Percentiles rank a stretch among this genome's conserved stretches.
Evolutionary conservation across 169 alveolate species (phyloP).

Genomic region (Miamiensis avidus): DNA sequence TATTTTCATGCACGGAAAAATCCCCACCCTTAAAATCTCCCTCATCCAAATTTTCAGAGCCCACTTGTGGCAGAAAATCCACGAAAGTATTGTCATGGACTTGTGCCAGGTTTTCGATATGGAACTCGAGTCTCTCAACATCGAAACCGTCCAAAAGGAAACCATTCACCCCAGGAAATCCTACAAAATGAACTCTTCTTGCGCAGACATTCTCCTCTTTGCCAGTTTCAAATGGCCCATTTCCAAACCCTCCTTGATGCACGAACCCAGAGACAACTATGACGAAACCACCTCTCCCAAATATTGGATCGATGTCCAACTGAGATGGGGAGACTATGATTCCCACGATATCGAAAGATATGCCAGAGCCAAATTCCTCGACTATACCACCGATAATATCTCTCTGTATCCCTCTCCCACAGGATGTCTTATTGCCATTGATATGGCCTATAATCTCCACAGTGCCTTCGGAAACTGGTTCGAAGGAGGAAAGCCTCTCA

Average conservation of each 20-base stretch:
- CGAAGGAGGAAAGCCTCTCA: slow-evolving; percentile 95
- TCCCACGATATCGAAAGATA: slow-evolving; percentile 99
- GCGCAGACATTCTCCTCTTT: slow-evolving; percentile 98
- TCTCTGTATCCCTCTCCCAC: slow-evolving; percentile 99
- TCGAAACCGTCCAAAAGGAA: slow-evolving; percentile 99
- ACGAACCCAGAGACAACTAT: slow-evolving; percentile 93
- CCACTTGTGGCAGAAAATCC: slow-evolving; percentile 99
- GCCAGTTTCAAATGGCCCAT: slow-evolving; percentile 99
- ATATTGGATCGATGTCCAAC: slow-evolving; percentile 99
- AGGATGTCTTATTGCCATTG: slow-evolving; percentile 98
- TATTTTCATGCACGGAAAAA: slow-evolving; percentile 99
- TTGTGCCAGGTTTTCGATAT: slow-evolving; percentile 98
- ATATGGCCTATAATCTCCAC: slow-evolving; percentile 98
- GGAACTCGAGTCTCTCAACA: slow-evolving; percentile 97
- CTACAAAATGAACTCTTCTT: slow-evolving; percentile 99
- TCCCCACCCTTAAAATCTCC: slow-evolving; percentile 99
- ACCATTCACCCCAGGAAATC: slow-evolving; percentile 99
- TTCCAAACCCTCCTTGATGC: slow-evolving; percentile 96
- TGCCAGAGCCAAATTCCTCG: slow-evolving; percentile 99
- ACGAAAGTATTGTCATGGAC: slow-evolving; percentile 99
- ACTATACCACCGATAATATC: slow-evolving; percentile 98
- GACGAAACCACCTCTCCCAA: slow-evolving; percentile 87
- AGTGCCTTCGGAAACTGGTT: slow-evolving; percentile 99
- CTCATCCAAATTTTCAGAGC: slow-evolving; percentile 99
- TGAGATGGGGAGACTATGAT: slow-evolving; percentile 99